Percentiles rank a stretch among this genome's conserved stretches.
phyloP scores from a whole-genome alignment of 169 alveolate genomes.

The Toxoplasma gondii region DNA sequence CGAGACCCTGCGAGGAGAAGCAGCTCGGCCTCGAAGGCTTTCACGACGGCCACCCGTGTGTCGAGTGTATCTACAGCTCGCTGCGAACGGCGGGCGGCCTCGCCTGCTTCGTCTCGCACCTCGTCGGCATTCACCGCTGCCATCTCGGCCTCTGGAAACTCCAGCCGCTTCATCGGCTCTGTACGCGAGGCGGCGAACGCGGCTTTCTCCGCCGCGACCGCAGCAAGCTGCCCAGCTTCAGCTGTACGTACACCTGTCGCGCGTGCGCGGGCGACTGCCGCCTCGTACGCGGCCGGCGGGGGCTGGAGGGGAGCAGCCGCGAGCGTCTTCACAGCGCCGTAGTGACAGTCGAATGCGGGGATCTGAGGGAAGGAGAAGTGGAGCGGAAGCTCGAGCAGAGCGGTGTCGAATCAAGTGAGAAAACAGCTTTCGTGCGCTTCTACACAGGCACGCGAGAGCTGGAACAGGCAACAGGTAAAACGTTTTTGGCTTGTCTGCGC shows the following conservation, averaged over 20 bases:
- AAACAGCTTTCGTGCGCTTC: too few species aligned
- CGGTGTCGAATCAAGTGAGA: too few species aligned
- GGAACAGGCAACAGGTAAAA: too few species aligned
- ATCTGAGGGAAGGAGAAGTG: not conserved
- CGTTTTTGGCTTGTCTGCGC: too few species aligned
- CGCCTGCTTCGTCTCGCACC: not conserved
- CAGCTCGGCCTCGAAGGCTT: not conserved
- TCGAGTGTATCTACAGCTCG: not conserved
- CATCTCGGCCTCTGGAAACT: not conserved
- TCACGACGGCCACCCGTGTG: not conserved
- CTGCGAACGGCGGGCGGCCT: not conserved
- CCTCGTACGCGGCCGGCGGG: not conserved
- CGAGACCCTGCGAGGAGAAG: slow-evolving; percentile 12
- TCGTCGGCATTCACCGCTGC: not conserved
- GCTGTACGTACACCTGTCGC: not conserved
- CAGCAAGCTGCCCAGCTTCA: not conserved
- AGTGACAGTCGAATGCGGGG: slow-evolving; percentile 22
- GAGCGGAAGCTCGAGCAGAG: too few species aligned
- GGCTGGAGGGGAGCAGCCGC: not conserved
- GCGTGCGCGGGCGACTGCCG: not conserved
- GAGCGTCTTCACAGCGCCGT: slow-evolving; percentile 1
- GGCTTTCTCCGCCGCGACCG: not conserved
- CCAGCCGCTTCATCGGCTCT: not conserved
- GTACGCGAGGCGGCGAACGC: not conserved
- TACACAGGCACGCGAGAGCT: too few species aligned